Evolutionary conservation across 2,329 filamentous ascomycete genomes (phyloP).

Genomic region (Hypoxylon sp.): DNA sequence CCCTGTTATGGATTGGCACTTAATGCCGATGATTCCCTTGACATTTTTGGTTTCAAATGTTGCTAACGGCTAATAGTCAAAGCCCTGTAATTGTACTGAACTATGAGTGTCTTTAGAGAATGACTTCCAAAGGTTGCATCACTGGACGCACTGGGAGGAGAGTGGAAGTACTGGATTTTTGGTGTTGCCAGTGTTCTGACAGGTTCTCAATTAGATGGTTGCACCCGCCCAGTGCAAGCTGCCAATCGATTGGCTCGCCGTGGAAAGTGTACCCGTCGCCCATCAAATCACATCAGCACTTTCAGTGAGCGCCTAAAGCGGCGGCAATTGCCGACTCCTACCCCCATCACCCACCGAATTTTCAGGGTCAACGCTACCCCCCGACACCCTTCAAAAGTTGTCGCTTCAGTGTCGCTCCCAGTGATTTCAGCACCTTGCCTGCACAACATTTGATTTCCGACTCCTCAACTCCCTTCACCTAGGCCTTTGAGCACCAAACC

Average conservation of each 20-base stretch:
- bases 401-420: constrained; percentile 30
- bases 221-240: constrained; percentile 45
- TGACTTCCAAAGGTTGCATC: constrained; percentile 38
- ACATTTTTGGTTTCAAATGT: constrained; percentile 25
- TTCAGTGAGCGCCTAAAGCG: constrained; percentile 47
- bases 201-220: constrained; percentile 44
- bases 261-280: constrained; percentile 37
- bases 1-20: neutral
- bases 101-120: constrained; percentile 37
- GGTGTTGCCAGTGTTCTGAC: constrained; percentile 42
- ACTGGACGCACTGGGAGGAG: constrained; percentile 34
- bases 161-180: constrained; percentile 36
- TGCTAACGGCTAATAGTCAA: constrained; percentile 6
- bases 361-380: constrained; percentile 53
- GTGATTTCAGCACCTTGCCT: constrained; percentile 22
- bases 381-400: constrained; percentile 34
- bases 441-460: neutral
- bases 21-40: constrained; percentile 13
- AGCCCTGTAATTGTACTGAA: constrained; percentile 19
- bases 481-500: constrained; percentile 11
- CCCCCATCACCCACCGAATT: constrained; percentile 40
- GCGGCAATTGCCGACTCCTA: constrained; percentile 48
- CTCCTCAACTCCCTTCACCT: constrained; percentile 4
- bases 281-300: constrained; percentile 47
- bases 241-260: constrained; percentile 48